Conservation (phyloP, 2,329 filamentous ascomycete genomes). For the Trichoderma gracile region DNA sequence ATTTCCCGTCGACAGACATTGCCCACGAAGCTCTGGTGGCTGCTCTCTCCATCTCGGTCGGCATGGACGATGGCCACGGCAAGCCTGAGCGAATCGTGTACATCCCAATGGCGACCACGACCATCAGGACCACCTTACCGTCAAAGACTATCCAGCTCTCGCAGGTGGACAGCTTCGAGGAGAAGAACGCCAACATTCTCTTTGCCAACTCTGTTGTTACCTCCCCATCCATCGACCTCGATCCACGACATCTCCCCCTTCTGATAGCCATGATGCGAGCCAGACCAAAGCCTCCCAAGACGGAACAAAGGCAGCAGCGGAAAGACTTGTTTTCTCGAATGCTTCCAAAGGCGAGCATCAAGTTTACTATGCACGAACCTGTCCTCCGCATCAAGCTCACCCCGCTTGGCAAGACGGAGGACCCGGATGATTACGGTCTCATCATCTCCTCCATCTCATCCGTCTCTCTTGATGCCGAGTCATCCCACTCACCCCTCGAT, state of each 20-base stretch:
- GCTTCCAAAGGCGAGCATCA: constrained; percentile 89
- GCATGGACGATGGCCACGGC: constrained; percentile 84
- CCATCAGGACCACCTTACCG: constrained; percentile 86
- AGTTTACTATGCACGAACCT: constrained; percentile 94
- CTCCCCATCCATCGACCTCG: constrained; percentile 89
- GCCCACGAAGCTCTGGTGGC: constrained; percentile 93
- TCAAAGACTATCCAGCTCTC: constrained; percentile 88
- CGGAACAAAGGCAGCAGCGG: constrained; percentile 54
- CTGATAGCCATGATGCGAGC: constrained; percentile 73
- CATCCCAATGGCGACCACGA: constrained; percentile 96
- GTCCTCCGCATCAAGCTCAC: constrained; percentile 88
- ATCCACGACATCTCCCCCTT: constrained; percentile 86
- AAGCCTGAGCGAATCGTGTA: constrained; percentile 87
- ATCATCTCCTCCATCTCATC: constrained; percentile 95
- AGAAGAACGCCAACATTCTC: constrained; percentile 92
- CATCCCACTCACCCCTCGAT: constrained; percentile 84
- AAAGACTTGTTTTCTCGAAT: constrained; percentile 77
- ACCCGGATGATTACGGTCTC: constrained; percentile 84
- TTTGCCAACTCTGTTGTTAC: constrained; percentile 96
- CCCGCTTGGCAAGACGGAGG: constrained; percentile 64
- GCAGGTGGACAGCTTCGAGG: constrained; percentile 68
- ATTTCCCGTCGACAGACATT: constrained; percentile 88
- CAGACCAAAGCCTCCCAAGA: constrained; percentile 42
- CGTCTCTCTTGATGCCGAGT: constrained; percentile 88
- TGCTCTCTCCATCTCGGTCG: constrained; percentile 88